Conservation (phyloP, 1,284 basidiomycete genomes). For the Kwoniella shivajii region DNA sequence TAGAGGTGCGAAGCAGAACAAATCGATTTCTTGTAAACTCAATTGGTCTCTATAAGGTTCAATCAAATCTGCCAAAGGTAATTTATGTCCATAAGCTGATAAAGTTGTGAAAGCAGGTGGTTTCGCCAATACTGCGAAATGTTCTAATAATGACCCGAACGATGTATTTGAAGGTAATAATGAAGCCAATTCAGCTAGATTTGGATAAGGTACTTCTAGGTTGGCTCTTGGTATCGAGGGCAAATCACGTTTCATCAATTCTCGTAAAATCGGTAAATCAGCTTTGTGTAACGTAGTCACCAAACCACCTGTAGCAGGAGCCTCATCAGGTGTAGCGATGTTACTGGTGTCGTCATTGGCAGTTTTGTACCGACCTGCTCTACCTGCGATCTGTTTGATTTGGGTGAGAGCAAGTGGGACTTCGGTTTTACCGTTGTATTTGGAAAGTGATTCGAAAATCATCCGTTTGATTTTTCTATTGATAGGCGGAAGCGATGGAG, state of each 20-base stretch:
- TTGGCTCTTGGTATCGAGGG: slow-evolving; percentile 56
- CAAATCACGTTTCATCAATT: slow-evolving; percentile 57
- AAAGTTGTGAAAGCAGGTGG: slow-evolving; percentile 60
- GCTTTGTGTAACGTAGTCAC: slow-evolving; percentile 71
- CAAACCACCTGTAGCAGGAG: slow-evolving; percentile 60
- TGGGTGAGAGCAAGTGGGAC: slow-evolving; percentile 71
- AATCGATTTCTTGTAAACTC: slow-evolving; percentile 59
- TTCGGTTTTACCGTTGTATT: slow-evolving; percentile 67
- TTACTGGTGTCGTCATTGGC: slow-evolving; percentile 45
- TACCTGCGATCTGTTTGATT: slow-evolving; percentile 94
- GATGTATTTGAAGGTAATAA: slow-evolving; percentile 53
- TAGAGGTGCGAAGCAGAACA: slow-evolving; percentile 58
- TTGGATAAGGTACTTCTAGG: slow-evolving; percentile 48
- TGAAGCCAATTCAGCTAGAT: slow-evolving; percentile 49
- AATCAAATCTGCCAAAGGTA: slow-evolving; percentile 56
- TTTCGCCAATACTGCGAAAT: slow-evolving; percentile 54
- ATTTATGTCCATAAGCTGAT: slow-evolving; percentile 46
- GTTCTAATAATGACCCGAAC: slow-evolving; percentile 39
- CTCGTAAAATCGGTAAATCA: slow-evolving; percentile 68
- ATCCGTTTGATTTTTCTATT: slow-evolving; percentile 91
- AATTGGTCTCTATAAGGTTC: slow-evolving; percentile 57
- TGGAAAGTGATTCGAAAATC: slow-evolving; percentile 75
- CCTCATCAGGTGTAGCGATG: slow-evolving; percentile 36
- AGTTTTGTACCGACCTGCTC: slow-evolving; percentile 88
- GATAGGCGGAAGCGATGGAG: no score